Percentiles rank a stretch among this genome's conserved stretches.
phyloP scores from a whole-genome alignment of 495 filamentous ascomycete genomes.

The Annulohypoxylon nitens region DNA sequence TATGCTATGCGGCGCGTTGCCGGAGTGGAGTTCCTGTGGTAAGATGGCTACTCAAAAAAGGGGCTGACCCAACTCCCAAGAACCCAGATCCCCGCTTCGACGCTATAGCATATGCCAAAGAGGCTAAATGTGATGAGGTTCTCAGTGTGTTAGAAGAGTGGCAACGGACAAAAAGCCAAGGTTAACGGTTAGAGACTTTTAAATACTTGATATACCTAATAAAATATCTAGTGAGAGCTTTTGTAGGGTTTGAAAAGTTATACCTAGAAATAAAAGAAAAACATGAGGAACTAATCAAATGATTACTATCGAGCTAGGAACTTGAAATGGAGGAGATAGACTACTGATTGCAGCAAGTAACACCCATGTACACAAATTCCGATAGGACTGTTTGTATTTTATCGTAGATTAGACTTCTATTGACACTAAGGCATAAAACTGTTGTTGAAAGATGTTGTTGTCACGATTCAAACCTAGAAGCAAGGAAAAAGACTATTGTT shows the following conservation, averaged over 20 bases:
- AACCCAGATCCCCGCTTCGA: background rate
- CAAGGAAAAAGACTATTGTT: too few species aligned
- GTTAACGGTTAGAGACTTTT: background rate
- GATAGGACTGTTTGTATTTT: too few species aligned
- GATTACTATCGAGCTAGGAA: too few species aligned
- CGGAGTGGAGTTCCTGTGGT: background rate
- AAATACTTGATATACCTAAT: background rate
- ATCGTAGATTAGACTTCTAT: too few species aligned
- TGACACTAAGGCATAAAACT: too few species aligned
- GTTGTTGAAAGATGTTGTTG: too few species aligned
- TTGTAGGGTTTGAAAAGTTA: background rate
- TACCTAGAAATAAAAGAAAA: too few species aligned
- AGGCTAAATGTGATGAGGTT: background rate
- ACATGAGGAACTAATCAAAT: too few species aligned
- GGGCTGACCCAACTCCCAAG: background rate
- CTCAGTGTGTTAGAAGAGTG: background rate
- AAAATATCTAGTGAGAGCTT: background rate
- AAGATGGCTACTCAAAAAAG: background rate
- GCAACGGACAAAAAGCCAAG: background rate
- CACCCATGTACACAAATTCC: too few species aligned
- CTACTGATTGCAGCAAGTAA: too few species aligned
- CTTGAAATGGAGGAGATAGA: too few species aligned
- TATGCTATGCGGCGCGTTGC: background rate
- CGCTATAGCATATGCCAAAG: background rate
- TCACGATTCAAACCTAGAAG: too few species aligned